A percentile compares a stretch with the other conserved stretches of the same genome.
Conservation (phyloP, 139 green algal genomes). For the Tetradesmus obliquus region DNA sequence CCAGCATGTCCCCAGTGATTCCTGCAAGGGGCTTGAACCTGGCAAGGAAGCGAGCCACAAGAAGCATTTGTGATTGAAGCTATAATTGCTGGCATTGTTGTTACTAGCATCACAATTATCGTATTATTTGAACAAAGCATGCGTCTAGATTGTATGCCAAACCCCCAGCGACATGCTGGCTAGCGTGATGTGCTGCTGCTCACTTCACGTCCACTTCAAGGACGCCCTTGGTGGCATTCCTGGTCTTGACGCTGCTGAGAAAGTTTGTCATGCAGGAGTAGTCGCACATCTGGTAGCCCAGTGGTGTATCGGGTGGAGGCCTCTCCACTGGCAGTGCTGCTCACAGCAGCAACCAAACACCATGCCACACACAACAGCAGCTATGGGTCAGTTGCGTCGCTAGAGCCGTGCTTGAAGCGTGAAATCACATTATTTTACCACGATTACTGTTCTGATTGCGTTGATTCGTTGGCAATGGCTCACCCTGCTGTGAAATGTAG, state of each 20-base stretch:
- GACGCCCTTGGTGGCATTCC: not conserved
- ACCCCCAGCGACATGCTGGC: not conserved
- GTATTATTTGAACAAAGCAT: no score
- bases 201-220: not conserved
- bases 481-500: not conserved
- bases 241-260: not conserved
- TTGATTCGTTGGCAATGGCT: not conserved
- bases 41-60: not conserved
- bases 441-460: not conserved
- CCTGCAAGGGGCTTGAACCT: not conserved
- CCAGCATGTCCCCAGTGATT: not conserved
- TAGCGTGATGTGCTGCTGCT: not conserved
- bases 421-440: not conserved
- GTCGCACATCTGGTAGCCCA: not conserved
- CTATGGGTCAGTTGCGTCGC: not conserved
- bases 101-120: no score
- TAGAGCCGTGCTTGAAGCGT: not conserved
- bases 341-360: not conserved
- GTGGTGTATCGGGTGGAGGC: not conserved
- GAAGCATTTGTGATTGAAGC: not conserved
- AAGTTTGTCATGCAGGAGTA: not conserved
- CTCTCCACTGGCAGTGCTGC: not conserved
- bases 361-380: not conserved
- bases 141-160: no score
- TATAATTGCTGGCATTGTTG: no score